Evolutionary conservation across 495 filamentous ascomycete species (phyloP).

Genomic region (Paragyromitra xinjiangensis): DNA sequence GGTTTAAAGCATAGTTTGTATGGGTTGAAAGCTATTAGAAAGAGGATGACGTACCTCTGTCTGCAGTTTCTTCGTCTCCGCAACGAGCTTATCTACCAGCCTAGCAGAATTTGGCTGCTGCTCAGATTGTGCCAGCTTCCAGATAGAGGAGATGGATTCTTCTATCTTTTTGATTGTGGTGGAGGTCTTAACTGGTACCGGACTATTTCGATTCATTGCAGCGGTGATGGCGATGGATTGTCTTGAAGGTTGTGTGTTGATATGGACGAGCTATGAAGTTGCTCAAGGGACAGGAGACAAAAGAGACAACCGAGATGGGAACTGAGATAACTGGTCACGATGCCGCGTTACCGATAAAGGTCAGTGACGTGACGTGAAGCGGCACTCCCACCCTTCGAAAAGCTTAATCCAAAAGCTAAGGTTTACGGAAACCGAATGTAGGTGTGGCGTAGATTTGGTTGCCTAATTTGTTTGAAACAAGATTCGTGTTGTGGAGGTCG

Average conservation of each 20-base stretch:
- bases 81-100: neutral
- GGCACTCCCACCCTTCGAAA: neutral
- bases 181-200: neutral
- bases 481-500: neutral
- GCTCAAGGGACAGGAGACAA: no score
- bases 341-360: neutral
- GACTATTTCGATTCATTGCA: conserved; percentile 4
- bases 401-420: neutral
- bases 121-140: neutral
- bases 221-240: neutral
- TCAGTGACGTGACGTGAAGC: neutral
- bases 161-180: neutral
- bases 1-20: neutral
- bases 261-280: neutral
- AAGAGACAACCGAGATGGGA: neutral
- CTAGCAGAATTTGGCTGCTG: neutral
- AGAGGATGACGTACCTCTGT: conserved; percentile 10
- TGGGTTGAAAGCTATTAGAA: neutral
- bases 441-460: no score
- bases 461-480: neutral
- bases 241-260: neutral
- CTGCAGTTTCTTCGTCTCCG: neutral
- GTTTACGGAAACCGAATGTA: no score
- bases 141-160: neutral
- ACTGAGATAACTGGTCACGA: no score